These are phyloP conservation scores for Histomonas meleagridis DNA, from an alignment of 208 protist species.

Conservation along the genomic window DNA sequence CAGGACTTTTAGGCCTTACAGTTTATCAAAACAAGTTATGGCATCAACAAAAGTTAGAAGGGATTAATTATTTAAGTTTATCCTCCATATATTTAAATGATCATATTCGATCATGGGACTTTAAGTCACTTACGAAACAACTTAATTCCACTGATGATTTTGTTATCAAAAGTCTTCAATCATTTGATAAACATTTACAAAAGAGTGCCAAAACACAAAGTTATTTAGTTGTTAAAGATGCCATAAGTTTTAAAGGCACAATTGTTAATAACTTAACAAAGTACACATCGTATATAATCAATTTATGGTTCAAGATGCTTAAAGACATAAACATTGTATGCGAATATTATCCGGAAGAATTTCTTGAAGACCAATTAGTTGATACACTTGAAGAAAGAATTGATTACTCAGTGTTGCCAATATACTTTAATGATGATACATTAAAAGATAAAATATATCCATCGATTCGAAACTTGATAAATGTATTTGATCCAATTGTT, in stretches of 20 bases:
- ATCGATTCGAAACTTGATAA: no score
- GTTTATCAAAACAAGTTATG: no score
- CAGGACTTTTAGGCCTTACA: neutral
- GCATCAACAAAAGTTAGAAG: neutral
- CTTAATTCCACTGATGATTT: neutral
- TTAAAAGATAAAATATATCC: no score
- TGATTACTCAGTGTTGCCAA: neutral
- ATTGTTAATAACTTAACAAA: neutral
- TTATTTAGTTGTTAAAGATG: neutral
- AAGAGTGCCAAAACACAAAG: neutral
- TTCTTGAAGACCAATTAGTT: neutral
- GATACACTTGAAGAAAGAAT: neutral
- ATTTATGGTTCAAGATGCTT: neutral
- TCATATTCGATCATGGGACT: neutral
- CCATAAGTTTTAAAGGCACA: neutral
- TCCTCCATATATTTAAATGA: neutral
- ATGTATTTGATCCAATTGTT: no score
- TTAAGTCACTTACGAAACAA: neutral
- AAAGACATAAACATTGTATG: neutral
- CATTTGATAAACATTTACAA: neutral
- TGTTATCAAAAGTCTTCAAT: neutral
- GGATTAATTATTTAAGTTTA: neutral
- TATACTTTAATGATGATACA: neutral
- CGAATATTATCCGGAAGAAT: neutral
- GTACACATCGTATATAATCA: neutral